Conservation (phyloP, 768 basidiomycete genomes). For the Tricholoma furcatifolium region DNA sequence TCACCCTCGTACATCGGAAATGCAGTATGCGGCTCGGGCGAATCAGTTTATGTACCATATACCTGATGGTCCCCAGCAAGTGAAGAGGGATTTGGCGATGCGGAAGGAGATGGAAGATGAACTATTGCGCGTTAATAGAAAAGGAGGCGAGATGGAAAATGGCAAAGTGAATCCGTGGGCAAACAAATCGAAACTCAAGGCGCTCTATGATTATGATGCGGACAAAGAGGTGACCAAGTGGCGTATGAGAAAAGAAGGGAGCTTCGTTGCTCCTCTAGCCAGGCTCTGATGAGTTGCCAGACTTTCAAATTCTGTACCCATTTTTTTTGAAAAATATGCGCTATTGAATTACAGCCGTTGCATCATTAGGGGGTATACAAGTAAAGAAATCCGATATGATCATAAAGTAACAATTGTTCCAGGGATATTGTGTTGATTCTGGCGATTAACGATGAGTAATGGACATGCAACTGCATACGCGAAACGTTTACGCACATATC, state of each 20-base stretch:
- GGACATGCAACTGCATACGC: no score
- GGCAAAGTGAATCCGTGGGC: constrained; percentile 55
- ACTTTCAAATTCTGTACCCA: no score
- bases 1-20: constrained; percentile 44
- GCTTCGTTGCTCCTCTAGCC: no score
- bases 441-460: no score
- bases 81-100: constrained; percentile 53
- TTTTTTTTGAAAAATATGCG: no score
- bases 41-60: constrained; percentile 59
- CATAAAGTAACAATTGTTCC: no score
- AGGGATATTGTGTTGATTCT: no score
- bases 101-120: constrained; percentile 40
- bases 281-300: no score
- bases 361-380: no score
- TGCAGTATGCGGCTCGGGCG: constrained; percentile 46
- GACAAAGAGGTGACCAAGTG: constrained; percentile 50
- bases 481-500: no score
- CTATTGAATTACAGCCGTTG: no score
- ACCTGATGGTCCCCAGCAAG: constrained; percentile 56
- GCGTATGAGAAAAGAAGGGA: constrained; percentile 26
- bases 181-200: constrained; percentile 44
- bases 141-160: neutral
- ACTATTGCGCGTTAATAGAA: constrained; percentile 25
- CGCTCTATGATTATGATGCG: constrained; percentile 56
- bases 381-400: no score